phyloP scores from a whole-genome alignment of 805 yeast genomes.

The Candida tammaniensis region DNA sequence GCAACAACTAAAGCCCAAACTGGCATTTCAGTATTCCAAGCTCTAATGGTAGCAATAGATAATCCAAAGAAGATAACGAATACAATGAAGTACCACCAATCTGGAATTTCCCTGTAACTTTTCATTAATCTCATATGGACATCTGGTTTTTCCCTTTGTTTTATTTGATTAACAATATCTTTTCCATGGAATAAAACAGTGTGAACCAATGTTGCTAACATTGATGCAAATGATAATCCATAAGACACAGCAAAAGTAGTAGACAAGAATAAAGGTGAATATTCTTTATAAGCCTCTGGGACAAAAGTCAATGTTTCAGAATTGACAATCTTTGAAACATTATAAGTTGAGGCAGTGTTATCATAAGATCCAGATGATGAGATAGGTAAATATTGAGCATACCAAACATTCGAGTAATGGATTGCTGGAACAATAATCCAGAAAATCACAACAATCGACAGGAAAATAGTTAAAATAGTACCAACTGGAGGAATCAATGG shows the following conservation, averaged over 20 bases:
- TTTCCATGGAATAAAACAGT: slow-evolving; percentile 55
- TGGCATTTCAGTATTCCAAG: slow-evolving; percentile 43
- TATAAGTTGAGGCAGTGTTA: slow-evolving; percentile 47
- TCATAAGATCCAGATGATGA: slow-evolving; percentile 46
- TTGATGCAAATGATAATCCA: slow-evolving; percentile 58
- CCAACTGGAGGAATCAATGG: slow-evolving; percentile 65
- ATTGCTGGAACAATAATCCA: slow-evolving; percentile 53
- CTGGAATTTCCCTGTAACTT: slow-evolving; percentile 37
- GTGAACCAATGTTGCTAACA: slow-evolving; percentile 59
- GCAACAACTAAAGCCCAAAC: slow-evolving; percentile 40
- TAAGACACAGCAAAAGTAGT: slow-evolving; percentile 59
- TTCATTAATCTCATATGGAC: slow-evolving; percentile 57
- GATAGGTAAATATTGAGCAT: slow-evolving; percentile 58
- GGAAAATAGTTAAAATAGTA: slow-evolving; percentile 20
- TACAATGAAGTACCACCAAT: slow-evolving; percentile 37
- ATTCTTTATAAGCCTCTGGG: slow-evolving; percentile 46
- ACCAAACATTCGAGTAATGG: slow-evolving; percentile 57
- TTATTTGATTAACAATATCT: slow-evolving; percentile 40
- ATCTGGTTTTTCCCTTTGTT: slow-evolving; percentile 16
- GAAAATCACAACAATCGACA: slow-evolving; percentile 40
- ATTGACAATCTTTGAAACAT: slow-evolving; percentile 49
- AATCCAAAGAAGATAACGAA: slow-evolving; percentile 23
- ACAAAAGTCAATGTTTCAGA: slow-evolving; percentile 35
- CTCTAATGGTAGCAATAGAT: slow-evolving; percentile 36
- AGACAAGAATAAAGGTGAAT: slow-evolving; percentile 64